These are phyloP conservation scores for Paramecium sonneborni DNA, from an alignment of 73 alveolate genomes.

Conservation along the genomic window DNA sequence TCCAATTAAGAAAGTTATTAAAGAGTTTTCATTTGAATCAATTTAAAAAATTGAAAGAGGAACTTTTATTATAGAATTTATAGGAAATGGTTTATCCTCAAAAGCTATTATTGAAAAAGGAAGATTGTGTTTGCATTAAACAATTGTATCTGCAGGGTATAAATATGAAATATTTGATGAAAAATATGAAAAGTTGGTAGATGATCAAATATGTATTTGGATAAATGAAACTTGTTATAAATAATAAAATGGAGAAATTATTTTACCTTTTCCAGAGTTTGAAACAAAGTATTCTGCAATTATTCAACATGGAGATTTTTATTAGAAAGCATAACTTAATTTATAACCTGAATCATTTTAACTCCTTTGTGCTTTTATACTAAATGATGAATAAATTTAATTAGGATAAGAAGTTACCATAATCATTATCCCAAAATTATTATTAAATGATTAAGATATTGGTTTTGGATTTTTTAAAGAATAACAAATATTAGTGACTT, in stretches of 20 bases:
- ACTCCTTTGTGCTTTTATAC: slow-evolving; percentile 65
- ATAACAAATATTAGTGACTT: background rate
- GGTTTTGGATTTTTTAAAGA: background rate
- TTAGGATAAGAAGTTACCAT: background rate
- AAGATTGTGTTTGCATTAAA: slow-evolving; percentile 69
- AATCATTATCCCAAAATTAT: background rate
- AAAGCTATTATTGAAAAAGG: slow-evolving; percentile 93
- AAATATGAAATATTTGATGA: slow-evolving; percentile 79
- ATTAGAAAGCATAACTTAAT: background rate
- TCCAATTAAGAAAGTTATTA: slow-evolving; percentile 72
- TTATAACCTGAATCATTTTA: slow-evolving; percentile 58
- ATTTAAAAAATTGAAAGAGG: slow-evolving; percentile 79
- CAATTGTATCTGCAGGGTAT: slow-evolving; percentile 84
- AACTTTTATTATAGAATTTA: slow-evolving; percentile 84
- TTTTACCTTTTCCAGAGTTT: slow-evolving; percentile 78
- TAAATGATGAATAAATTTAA: background rate
- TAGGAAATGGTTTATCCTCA: slow-evolving; percentile 81
- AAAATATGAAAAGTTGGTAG: slow-evolving; percentile 73
- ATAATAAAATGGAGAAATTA: slow-evolving; percentile 73
- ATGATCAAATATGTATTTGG: slow-evolving; percentile 83
- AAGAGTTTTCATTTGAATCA: slow-evolving; percentile 67
- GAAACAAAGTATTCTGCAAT: background rate
- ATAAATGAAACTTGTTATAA: slow-evolving; percentile 68
- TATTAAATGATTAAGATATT: background rate
- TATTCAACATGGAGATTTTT: slow-evolving; percentile 64